Evolutionary conservation across 2,329 filamentous ascomycete genomes (phyloP), one percentile per base, ranked within the genome.

Genomic region (Tolypocladium guangdongense): DNA sequence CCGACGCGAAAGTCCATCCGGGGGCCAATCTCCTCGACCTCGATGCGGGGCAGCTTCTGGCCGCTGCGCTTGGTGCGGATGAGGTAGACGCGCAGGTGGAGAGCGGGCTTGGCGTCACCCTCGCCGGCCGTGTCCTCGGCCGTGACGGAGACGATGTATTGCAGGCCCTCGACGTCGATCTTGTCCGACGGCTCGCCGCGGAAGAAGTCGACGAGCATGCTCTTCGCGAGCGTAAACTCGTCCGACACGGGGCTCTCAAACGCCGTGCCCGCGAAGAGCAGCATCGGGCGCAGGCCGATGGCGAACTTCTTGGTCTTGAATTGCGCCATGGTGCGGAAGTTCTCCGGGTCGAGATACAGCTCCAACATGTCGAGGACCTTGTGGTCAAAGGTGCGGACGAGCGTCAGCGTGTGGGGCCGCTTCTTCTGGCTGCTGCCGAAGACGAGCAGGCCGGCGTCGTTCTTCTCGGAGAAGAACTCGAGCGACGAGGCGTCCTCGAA

Each of bases 401-500:
- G 71, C 0, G 90, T 96, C 63, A 99, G 69, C 57, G 85, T 86
- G 71, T 99, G 90, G 6, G 91, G 91, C n/a, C 93, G 81, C 79
- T 97, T 99, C 80, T 97, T 99, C 70, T 81, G 89, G 70, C 86
- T 87, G 68, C 82, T 85, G 51, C 86, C 91, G 63, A 95, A 95
- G 60, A 93, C 80, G 60, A 96, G 79, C 49, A 96, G 76, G 47
- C 84, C 87, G 64, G 88, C 85, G 70, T 99, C 93, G 73, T 99
- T 99, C 77, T 97, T 99, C 67, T 91, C 85, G 58, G 87, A 86
- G 76, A 99, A 91, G 76, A 99, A 99, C 72, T 96, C 90, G 60
- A 97, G 81, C 52, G 87, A 92, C 32, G 86, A 78, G 58, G 87
- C 75, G 68, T 95, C 90, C 70, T 96, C 92, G 71, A 99, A 99